Conservation (phyloP, 768 basidiomycete species). For the Agrocybe pediades region DNA sequence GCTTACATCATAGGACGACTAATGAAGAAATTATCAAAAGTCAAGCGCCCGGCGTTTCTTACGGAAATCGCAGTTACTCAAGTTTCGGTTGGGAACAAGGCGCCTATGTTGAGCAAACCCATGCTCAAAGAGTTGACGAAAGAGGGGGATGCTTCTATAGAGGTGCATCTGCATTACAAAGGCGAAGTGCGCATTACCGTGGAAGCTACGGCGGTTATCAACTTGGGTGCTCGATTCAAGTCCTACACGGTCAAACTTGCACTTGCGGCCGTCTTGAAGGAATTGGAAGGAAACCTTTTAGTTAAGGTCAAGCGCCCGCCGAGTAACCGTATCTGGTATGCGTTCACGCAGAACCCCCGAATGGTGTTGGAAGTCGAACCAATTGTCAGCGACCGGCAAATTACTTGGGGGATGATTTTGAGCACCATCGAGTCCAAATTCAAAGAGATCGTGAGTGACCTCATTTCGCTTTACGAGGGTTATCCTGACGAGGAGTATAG, state of each 20-base stretch:
- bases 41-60: conserved; percentile 87
- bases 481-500: conserved; percentile 40
- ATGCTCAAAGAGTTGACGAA: conserved; percentile 97
- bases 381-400: conserved; percentile 91
- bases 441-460: conserved; percentile 74
- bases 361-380: conserved; percentile 92
- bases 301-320: conserved; percentile 94
- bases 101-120: conserved; percentile 91
- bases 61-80: conserved; percentile 85
- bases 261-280: conserved; percentile 84
- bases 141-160: conserved; percentile 90
- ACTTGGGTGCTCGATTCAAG: conserved; percentile 81
- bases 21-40: conserved; percentile 92
- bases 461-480: conserved; percentile 6
- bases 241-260: conserved; percentile 89
- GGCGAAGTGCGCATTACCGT: conserved; percentile 90
- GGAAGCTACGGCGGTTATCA: conserved; percentile 87
- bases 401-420: conserved; percentile 92
- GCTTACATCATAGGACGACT: conserved; percentile 81
- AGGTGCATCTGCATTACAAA: conserved; percentile 81
- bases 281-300: conserved; percentile 88
- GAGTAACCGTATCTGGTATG: conserved; percentile 94
- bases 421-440: conserved; percentile 87
- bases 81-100: conserved; percentile 82
- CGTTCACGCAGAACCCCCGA: conserved; percentile 86